These are phyloP conservation scores for Protea cynaroides DNA, from an alignment of 164 flowering plant genomes.

Conservation along the genomic window DNA sequence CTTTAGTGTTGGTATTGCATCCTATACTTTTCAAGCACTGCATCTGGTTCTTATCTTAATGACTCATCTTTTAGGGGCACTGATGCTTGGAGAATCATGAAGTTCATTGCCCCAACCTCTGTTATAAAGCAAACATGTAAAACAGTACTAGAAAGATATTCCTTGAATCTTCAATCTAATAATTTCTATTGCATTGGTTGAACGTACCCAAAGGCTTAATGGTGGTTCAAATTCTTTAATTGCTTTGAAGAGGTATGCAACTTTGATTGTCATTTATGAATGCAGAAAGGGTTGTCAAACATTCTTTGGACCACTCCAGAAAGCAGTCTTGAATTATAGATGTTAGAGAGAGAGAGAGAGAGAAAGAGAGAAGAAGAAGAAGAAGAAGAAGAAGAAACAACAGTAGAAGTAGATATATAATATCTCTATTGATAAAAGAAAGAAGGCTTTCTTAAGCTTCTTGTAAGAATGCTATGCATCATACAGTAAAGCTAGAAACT, in stretches of 20 bases:
- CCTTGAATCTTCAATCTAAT: conserved; percentile 19
- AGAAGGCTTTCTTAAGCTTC: conserved; percentile 16
- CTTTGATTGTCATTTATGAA: conserved; percentile 9
- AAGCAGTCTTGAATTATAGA: conserved; percentile 9
- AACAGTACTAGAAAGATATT: conserved; percentile 8
- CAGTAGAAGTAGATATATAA: conserved; percentile 4
- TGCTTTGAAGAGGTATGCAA: conserved; percentile 8
- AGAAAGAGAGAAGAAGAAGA: conserved; percentile 8
- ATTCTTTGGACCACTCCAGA: conserved; percentile 27
- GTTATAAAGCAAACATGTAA: conserved; percentile 1
- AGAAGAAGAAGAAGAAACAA: neutral
- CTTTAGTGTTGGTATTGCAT: neutral
- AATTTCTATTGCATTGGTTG: conserved; percentile 16
- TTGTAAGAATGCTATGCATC: conserved; percentile 21
- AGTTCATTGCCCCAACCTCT: conserved; percentile 2
- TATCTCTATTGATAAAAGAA: conserved; percentile 13
- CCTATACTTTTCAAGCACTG: conserved; percentile 6
- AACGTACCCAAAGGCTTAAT: conserved; percentile 12
- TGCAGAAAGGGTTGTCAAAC: conserved; percentile 18
- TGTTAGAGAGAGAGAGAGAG: conserved; percentile 9
- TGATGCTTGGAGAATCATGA: conserved; percentile 8
- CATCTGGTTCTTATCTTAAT: conserved; percentile 10
- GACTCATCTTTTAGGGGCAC: conserved; percentile 10
- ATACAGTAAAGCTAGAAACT: conserved; percentile 13
- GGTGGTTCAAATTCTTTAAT: conserved; percentile 12